phyloP scores from a whole-genome alignment of 768 basidiomycete species.

The Mycena alexandri region DNA sequence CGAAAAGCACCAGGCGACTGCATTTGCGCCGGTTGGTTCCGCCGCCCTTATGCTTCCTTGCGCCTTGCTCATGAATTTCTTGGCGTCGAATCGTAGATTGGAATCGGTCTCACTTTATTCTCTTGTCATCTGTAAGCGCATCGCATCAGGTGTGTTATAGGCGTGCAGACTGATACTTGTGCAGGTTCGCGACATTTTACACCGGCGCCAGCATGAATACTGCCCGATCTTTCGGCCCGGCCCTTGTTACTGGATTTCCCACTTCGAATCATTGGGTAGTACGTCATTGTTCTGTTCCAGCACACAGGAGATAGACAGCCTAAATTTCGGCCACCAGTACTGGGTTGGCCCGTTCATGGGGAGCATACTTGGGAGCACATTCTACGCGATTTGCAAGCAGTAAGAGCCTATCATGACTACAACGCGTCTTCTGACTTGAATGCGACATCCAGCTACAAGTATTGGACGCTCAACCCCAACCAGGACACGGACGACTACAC shows the following conservation, averaged over 20 bases:
- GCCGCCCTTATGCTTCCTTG: neutral
- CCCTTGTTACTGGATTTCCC: slow-evolving; percentile 73
- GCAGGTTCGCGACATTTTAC: slow-evolving; percentile 70
- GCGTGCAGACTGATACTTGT: neutral
- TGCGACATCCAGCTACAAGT: slow-evolving; percentile 53
- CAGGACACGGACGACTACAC: slow-evolving; percentile 55
- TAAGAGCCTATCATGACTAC: slow-evolving; percentile 30
- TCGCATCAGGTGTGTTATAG: neutral
- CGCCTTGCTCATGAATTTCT: neutral
- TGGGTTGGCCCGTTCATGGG: slow-evolving; percentile 82
- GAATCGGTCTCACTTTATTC: slow-evolving; percentile 76
- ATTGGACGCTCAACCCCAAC: slow-evolving; percentile 65
- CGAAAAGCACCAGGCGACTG: slow-evolving; percentile 75
- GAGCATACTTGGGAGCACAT: slow-evolving; percentile 66
- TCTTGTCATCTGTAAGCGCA: slow-evolving; percentile 67
- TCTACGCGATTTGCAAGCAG: slow-evolving; percentile 72
- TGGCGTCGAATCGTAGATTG: slow-evolving; percentile 64
- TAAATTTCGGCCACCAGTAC: slow-evolving; percentile 56
- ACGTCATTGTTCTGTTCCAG: slow-evolving; percentile 39
- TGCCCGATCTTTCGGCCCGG: slow-evolving; percentile 78
- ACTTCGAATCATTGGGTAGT: slow-evolving; percentile 71
- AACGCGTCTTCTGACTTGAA: slow-evolving; percentile 8
- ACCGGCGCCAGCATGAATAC: slow-evolving; percentile 79
- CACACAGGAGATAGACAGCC: neutral
- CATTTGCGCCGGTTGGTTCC: slow-evolving; percentile 72